These are phyloP conservation scores for Mercurialis annua DNA, from an alignment of 345 rosid species.

Conservation along the genomic window DNA sequence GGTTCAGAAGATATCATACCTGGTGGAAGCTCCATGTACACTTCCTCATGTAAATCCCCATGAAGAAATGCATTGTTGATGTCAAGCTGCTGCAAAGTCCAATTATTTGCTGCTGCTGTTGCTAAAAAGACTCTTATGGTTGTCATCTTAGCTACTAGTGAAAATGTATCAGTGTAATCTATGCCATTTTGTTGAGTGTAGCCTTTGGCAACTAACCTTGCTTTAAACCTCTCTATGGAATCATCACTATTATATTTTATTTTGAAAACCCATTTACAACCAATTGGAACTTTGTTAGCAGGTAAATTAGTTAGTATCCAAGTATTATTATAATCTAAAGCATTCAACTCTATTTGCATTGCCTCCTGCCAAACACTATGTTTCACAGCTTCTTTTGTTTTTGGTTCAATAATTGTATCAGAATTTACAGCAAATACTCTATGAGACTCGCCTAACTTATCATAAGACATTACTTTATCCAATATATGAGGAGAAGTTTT, in stretches of 20 bases:
- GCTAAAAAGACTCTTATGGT: neutral
- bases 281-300: neutral
- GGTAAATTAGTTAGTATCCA: neutral
- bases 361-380: neutral
- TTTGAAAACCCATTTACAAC: neutral
- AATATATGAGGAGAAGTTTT: no score
- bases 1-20: neutral
- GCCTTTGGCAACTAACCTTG: neutral
- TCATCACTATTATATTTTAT: neutral
- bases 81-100: neutral
- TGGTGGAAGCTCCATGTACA: neutral
- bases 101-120: neutral
- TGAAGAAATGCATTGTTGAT: constrained; percentile 10
- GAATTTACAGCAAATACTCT: neutral
- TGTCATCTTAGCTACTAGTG: neutral
- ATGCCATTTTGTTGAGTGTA: neutral
- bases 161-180: neutral
- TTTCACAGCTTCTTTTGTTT: neutral
- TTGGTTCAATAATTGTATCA: neutral
- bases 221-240: neutral
- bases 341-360: neutral
- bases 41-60: neutral
- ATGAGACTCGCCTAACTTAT: neutral
- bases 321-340: neutral
- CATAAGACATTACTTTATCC: no score